Evolutionary conservation across 2,329 filamentous ascomycete genomes (phyloP).

Genomic region (Ophiobolus disseminans): DNA sequence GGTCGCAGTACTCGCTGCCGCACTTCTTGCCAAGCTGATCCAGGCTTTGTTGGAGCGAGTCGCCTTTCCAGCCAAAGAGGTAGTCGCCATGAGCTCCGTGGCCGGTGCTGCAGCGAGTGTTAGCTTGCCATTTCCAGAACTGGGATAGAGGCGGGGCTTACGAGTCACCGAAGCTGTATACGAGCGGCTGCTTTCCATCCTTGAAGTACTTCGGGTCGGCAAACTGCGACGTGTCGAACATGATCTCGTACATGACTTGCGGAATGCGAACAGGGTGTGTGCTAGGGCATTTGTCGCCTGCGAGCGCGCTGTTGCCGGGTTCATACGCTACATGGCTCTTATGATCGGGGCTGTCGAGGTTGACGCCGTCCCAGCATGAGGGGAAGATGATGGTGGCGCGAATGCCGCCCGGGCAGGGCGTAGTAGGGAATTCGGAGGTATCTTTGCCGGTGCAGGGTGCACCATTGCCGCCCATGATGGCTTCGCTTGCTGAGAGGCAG

Average conservation of each 20-base stretch:
- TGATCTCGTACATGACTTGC: conserved; percentile 56
- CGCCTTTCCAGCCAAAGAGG: conserved; percentile 39
- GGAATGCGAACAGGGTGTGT: conserved; percentile 55
- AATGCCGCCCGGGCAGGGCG: conserved; percentile 78
- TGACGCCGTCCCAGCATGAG: conserved; percentile 72
- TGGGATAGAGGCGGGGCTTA: conserved; percentile 21
- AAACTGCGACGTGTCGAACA: conserved; percentile 51
- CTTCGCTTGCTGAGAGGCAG: conserved; percentile 13
- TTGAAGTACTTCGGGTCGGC: conserved; percentile 30
- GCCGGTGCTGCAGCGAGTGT: conserved; percentile 11
- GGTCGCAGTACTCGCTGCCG: neutral
- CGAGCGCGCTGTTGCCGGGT: conserved; percentile 30
- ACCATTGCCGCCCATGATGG: conserved; percentile 19
- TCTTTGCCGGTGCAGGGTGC: conserved; percentile 36
- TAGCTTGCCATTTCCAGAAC: neutral
- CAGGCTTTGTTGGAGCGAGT: conserved; percentile 39
- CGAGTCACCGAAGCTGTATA: conserved; percentile 38
- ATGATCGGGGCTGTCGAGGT: conserved; percentile 61
- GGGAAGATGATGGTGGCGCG: conserved; percentile 74
- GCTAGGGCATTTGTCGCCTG: conserved; percentile 55
- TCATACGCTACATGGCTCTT: conserved; percentile 71
- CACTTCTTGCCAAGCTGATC: conserved; percentile 14
- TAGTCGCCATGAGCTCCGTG: conserved; percentile 33
- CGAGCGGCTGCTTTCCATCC: conserved; percentile 35
- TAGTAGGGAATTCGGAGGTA: conserved; percentile 60